Percentiles rank a stretch among this genome's conserved stretches.
Conservation (phyloP, 345 rosid genomes). For the Geranium brycei region DNA sequence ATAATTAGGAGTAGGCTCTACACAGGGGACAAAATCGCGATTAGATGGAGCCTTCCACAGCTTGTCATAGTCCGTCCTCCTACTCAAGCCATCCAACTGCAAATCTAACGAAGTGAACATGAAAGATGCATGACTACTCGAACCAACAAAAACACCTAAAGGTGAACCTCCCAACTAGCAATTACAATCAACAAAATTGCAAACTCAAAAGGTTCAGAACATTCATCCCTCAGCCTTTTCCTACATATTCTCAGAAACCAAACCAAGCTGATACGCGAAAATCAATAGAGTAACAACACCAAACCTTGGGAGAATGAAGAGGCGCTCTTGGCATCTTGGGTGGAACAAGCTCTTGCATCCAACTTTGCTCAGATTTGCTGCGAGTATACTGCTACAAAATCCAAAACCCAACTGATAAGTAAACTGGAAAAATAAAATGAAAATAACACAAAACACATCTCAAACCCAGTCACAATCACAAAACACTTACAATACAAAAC, state of each 20-base stretch:
- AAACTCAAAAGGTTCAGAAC: neutral
- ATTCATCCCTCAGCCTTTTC: neutral
- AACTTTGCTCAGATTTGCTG: neutral
- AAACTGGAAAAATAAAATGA: neutral
- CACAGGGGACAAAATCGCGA: constrained; percentile 54
- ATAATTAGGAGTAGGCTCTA: constrained; percentile 39
- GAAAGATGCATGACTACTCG: neutral
- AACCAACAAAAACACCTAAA: neutral
- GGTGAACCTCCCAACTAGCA: neutral
- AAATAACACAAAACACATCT: too few species aligned
- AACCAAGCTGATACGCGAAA: constrained; percentile 4
- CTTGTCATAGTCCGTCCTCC: constrained; percentile 28
- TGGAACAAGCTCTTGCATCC: neutral
- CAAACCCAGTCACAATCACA: neutral
- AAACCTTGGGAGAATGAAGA: neutral
- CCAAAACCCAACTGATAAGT: neutral
- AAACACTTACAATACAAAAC: neutral
- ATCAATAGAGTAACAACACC: neutral
- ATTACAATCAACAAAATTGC: neutral
- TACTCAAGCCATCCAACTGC: constrained; percentile 54
- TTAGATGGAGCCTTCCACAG: constrained; percentile 74
- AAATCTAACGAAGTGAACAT: constrained; percentile 72
- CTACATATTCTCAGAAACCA: constrained; percentile 1
- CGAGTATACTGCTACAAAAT: neutral
- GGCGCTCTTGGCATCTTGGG: neutral